Evolutionary conservation across 2,329 filamentous ascomycete genomes (phyloP), one percentile per base, ranked within the genome.

Genomic region (Xylaria polymorpha): DNA sequence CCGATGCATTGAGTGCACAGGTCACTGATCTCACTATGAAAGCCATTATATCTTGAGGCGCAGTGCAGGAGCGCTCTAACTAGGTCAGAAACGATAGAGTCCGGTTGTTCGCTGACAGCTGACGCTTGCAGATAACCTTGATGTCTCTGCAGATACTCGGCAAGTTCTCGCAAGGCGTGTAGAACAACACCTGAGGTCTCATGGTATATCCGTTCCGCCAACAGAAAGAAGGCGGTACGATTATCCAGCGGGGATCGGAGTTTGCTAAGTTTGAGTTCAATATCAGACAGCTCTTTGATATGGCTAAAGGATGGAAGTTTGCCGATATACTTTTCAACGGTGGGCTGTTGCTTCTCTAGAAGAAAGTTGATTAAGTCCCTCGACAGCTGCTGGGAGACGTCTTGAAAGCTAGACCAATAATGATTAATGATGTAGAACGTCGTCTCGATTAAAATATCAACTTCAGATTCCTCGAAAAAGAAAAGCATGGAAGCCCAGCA

Each of bases 111-210:
- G 73, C 92, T 93, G 60, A 94, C 85, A 37, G 92, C 90, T 15
- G 92, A 92, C 15, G 91, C 88, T 76, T 97, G 94, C 22, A 99
- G 83, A 69, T 93, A 91, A 29, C 87, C 87, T 77, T 97, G 94
- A 71, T 97, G 88, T 3, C 83, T 80, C 68, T 89, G 86, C 7
- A 99, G 85, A 75, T 92, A 97, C 1, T 85, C 85, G 6, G 90
- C 86, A 7, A 99, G 86, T 77, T 99, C 96, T 25, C 84, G 84
- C 55, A 99, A 81, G 22, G 94, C 92, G 79, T 94, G 92, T 63
- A 92, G 86, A 22, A 97, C 93, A 56, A 99, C 94, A 1, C 92
- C 91, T 0, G 91, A 87, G 77, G 95, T 97, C 73, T 99, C 96
- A 75, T 96, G 94, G 48, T 86, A 84, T 64, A 97, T 87, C 71